A percentile compares a stretch with the other conserved stretches of the same genome.
Evolutionary conservation across 768 basidiomycete species (phyloP).

Genomic region (Filobasidium wieringae): DNA sequence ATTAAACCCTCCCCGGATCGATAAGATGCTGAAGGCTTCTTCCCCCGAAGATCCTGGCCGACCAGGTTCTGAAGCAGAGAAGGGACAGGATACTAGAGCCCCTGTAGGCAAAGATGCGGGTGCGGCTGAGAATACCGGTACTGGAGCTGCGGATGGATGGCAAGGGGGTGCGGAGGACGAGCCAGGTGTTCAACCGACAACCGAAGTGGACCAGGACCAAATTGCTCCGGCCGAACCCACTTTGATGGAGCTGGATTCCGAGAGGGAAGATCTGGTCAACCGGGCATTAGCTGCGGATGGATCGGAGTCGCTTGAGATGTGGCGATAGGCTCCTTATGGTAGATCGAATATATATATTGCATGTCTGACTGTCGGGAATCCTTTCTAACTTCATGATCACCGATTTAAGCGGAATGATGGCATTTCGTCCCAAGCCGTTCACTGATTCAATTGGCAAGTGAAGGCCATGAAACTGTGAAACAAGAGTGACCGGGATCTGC

Average conservation of each 20-base stretch:
- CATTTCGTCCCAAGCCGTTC: no score
- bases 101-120: slow-evolving; percentile 37
- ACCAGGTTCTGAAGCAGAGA: slow-evolving; percentile 4
- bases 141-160: slow-evolving; percentile 27
- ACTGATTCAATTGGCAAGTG: no score
- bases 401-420: no score
- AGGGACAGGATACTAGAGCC: slow-evolving; percentile 28
- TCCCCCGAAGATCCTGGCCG: background rate
- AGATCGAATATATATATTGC: no score
- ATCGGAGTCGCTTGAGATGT: background rate
- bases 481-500: no score
- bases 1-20: no score
- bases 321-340: no score
- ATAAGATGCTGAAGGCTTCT: background rate
- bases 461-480: no score
- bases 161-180: slow-evolving; percentile 36
- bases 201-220: slow-evolving; percentile 3
- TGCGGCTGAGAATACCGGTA: slow-evolving; percentile 32
- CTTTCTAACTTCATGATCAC: no score
- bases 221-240: background rate
- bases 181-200: background rate
- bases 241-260: slow-evolving; percentile 14
- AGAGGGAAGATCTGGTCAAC: background rate
- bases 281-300: slow-evolving; percentile 3
- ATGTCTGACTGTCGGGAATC: no score